Conservation (phyloP, 2,329 filamentous ascomycete species). For the Stemphylium lycopersici region DNA sequence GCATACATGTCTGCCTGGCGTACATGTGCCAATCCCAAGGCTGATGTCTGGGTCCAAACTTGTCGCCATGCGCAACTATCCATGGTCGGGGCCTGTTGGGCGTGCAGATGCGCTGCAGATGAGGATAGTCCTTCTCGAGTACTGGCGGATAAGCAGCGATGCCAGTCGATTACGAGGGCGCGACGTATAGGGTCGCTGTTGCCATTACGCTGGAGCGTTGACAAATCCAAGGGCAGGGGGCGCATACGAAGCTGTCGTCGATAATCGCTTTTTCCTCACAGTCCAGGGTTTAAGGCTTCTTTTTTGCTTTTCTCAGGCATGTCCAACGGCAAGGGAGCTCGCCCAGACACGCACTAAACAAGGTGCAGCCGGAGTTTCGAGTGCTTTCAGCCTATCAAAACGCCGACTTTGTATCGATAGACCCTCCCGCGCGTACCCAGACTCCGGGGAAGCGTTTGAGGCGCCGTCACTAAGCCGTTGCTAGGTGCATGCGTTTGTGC, state of each 20-base stretch:
- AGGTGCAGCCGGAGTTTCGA: constrained; percentile 13
- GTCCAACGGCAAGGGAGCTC: constrained; percentile 9
- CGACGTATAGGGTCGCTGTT: constrained; percentile 16
- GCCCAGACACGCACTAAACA: constrained; percentile 12
- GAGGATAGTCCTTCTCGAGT: constrained; percentile 21
- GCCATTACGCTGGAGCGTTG: constrained; percentile 17
- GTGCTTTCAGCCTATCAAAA: constrained; percentile 23
- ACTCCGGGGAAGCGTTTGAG: constrained; percentile 27
- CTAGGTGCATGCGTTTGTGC: constrained; percentile 21
- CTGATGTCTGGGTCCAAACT: constrained; percentile 18
- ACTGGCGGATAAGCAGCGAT: constrained; percentile 23
- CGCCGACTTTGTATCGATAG: constrained; percentile 1
- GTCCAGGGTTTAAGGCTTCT: constrained; percentile 4
- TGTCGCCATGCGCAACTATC: constrained; percentile 17
- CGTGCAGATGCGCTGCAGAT: constrained; percentile 18
- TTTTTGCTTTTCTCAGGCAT: constrained; percentile 14
- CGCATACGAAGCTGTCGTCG: not conserved
- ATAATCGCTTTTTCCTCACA: not conserved
- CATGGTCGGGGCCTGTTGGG: constrained; percentile 20
- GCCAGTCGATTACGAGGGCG: constrained; percentile 20
- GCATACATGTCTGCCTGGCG: constrained; percentile 28
- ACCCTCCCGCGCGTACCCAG: constrained; percentile 25
- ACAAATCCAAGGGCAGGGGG: not conserved
- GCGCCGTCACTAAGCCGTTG: constrained; percentile 21
- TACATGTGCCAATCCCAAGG: constrained; percentile 21